phyloP scores from a whole-genome alignment of 164 flowering plant genomes.

The Taxillus chinensis region DNA sequence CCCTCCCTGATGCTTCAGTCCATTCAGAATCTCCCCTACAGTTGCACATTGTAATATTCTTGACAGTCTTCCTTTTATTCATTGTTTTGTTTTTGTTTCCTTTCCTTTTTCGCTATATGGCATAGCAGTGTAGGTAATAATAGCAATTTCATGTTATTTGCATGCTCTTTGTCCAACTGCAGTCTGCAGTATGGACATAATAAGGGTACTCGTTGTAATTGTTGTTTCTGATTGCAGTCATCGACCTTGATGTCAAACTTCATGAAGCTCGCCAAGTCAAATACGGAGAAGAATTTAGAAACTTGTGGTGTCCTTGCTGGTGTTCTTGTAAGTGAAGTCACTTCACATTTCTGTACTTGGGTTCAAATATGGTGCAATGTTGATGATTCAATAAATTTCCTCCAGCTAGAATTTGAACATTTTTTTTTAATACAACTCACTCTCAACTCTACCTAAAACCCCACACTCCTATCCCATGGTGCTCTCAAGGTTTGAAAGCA shows the following conservation, averaged over 20 bases:
- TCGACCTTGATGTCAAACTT: conserved; percentile 77
- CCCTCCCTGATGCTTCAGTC: conserved; percentile 33
- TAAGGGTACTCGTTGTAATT: background rate
- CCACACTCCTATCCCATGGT: too few relatives aligned
- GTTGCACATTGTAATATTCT: conserved; percentile 74
- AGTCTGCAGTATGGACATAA: background rate
- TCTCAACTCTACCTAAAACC: too few relatives aligned
- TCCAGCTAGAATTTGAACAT: too few relatives aligned
- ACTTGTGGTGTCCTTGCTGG: conserved; percentile 98
- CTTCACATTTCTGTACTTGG: conserved; percentile 2
- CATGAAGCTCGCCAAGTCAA: conserved; percentile 85
- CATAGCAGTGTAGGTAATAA: too few relatives aligned
- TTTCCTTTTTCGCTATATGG: background rate
- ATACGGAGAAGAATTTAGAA: conserved; percentile 76
- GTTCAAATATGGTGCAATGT: background rate
- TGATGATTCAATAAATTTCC: background rate
- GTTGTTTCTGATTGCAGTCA: conserved; percentile 40
- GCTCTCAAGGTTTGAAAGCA: too few relatives aligned
- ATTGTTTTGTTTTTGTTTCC: background rate
- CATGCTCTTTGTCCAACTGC: background rate
- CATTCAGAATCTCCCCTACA: conserved; percentile 61
- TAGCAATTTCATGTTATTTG: background rate
- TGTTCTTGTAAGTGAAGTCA: conserved; percentile 59
- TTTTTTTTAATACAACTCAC: too few relatives aligned
- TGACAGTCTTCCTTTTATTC: background rate